phyloP scores from a whole-genome alignment of 2,329 filamentous ascomycete species.

The Diaporthe caulivora region DNA sequence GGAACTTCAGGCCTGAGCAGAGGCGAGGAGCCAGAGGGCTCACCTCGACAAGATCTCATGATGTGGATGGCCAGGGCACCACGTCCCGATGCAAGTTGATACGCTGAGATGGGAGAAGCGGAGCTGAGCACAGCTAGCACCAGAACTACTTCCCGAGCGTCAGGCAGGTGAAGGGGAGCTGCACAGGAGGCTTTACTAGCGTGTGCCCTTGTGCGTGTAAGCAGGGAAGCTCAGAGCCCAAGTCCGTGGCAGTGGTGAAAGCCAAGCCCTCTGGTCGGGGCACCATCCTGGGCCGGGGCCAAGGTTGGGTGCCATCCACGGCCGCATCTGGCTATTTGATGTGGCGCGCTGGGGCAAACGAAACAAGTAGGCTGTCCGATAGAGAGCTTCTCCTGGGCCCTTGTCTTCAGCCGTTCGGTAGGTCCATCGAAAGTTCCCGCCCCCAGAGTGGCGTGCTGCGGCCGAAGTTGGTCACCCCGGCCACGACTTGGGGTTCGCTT shows the following conservation, averaged over 20 bases:
- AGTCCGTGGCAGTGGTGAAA: not conserved
- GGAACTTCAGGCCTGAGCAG: not conserved
- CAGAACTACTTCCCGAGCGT: not conserved
- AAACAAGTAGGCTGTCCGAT: not conserved
- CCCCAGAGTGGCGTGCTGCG: not conserved
- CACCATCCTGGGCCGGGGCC: conserved; percentile 4
- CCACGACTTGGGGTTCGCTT: not conserved
- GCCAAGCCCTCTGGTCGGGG: not conserved
- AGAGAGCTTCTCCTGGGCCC: not conserved
- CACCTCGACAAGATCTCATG: not conserved
- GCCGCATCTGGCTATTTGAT: not conserved
- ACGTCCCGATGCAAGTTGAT: too few relatives aligned
- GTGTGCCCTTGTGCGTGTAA: not conserved
- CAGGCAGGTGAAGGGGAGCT: not conserved
- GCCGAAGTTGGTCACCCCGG: not conserved
- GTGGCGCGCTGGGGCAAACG: not conserved
- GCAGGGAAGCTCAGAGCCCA: not conserved
- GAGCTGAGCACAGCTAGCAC: not conserved
- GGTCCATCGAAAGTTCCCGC: not conserved
- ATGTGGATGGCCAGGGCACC: not conserved
- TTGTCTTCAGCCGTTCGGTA: not conserved
- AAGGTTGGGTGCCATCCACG: not conserved
- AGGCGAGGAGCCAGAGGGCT: not conserved
- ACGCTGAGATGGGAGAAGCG: too few relatives aligned
- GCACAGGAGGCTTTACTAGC: conserved; percentile 6